Base-by-base conservation (phyloP, 768 basidiomycete species). In the Kwoniella sp. region DNA sequence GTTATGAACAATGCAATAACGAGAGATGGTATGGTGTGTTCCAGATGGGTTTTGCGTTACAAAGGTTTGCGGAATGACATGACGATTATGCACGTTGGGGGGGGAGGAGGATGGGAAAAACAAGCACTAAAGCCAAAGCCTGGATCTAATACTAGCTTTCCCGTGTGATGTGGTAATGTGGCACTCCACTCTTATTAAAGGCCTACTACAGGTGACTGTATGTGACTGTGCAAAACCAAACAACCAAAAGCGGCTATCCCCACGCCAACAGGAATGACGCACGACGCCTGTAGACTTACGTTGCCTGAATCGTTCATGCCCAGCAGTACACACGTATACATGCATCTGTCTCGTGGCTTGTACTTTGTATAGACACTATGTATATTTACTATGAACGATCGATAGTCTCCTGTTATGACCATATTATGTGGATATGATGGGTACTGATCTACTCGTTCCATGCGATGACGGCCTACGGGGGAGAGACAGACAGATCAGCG, bases 371-470 rank as follows among this genome's bases (percentile, higher is more conserved):
- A n/a, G n/a, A n/a, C n/a, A n/a, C n/a, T n/a, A n/a, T n/a, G n/a
- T n/a, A n/a, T n/a, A n/a, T n/a, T n/a, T n/a, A n/a, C n/a, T n/a
- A n/a, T n/a, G n/a, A n/a, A n/a, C n/a, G n/a, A n/a, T n/a, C n/a
- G n/a, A n/a, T n/a, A n/a, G n/a, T n/a, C n/a, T n/a, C n/a, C n/a
- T n/a, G n/a, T n/a, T n/a, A n/a, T n/a, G n/a, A n/a, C n/a, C n/a
- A n/a, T n/a, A n/a, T n/a, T n/a, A n/a, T n/a, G n/a, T n/a, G n/a
- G n/a, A n/a, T n/a, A n/a, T n/a, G n/a, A n/a, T n/a, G n/a, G n/a
- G 47, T 7, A 50, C 5, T 34, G 28, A n/a, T 56, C 61, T 68
- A 81, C 69, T 81, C 80, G 71, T 81, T 80, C 80, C 80, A 81
- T 50, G 79, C 76, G 26, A 81, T 72, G 29, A 77, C 68, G 65